Base-by-base conservation (phyloP, 1,284 basidiomycete species). In the Fomitopsis pinicola region DNA sequence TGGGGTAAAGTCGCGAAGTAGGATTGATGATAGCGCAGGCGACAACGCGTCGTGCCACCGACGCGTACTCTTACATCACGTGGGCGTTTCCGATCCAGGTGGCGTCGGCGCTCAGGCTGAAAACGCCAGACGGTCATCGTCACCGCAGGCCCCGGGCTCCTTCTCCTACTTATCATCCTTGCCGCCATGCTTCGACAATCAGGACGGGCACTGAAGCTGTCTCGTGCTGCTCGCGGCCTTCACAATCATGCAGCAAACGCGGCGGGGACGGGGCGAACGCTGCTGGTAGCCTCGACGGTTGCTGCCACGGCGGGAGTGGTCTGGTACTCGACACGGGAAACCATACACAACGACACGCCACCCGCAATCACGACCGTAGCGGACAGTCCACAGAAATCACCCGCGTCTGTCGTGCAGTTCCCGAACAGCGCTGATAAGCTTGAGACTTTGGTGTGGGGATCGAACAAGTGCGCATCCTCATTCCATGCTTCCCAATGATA, bases 371-470 rank as follows among this genome's bases (percentile, higher is more conserved):
- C 48, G 19, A 15, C 58, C 50, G 17, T 57, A n/a, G 44, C 57
- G 28, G 35, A 57, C n/a, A n/a, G 55, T 9, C 44, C 52, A 50
- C 22, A 45, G 33, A 28, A 33, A 48, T 46, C 36, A 42, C 10
- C 57, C 35, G 22, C 33, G 42, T 17, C 38, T 53, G 8, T 36
- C 59, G 30, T 63, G 61, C 35, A 60, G 62, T 54, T 38, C 19
- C n/a, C 48, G 58, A 67, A 60, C 61, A 72, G 12, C 17, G 52
- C 15, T 5, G 75, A 73, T n/a, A 67, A 65, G 30, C 71, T 85
- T 36, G 69, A 72, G 48, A 72, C 80, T 5, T 66, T 83, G 6
- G 79, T 80, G 2, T 86, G 83, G 82, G 84, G 84, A n/a, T 83
- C 83, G 15, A 86, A 86, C 68, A 79, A 73, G 83, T 84, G 67